Evolutionary conservation across 176 grass and related monocot species (phyloP).

Genomic region (Alopecurus myosuroides): DNA sequence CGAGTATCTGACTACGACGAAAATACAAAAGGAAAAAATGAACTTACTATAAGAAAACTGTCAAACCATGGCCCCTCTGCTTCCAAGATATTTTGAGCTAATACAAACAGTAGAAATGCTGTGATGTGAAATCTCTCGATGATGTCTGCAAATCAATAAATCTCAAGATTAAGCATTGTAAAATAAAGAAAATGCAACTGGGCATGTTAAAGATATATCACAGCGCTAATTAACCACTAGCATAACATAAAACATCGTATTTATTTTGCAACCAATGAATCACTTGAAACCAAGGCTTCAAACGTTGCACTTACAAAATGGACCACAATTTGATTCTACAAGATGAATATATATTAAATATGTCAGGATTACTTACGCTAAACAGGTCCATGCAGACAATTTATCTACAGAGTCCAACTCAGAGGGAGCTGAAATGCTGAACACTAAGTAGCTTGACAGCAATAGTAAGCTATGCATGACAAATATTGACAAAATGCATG

Average conservation of each 20-base stretch:
- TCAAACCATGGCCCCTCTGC: conserved; percentile 90
- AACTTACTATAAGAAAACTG: conserved; percentile 82
- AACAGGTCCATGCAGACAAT: neutral
- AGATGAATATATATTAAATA: conserved; percentile 16
- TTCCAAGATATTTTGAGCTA: conserved; percentile 99
- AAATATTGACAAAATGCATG: neutral
- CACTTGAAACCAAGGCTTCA: neutral
- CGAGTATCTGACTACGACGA: neutral
- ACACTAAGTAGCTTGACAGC: neutral
- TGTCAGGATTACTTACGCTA: neutral
- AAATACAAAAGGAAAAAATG: neutral
- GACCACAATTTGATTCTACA: neutral
- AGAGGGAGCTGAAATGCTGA: neutral
- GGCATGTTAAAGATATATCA: neutral
- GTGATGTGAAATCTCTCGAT: conserved; percentile 96
- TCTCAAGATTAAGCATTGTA: conserved; percentile 1
- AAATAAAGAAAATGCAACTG: neutral
- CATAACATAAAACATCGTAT: neutral
- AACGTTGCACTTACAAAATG: conserved; percentile 12
- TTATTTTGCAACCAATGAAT: conserved; percentile 7
- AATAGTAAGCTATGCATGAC: neutral
- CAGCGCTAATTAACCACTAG: neutral
- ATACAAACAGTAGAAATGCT: conserved; percentile 86
- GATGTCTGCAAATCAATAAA: conserved; percentile 62
- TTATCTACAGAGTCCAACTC: conserved; percentile 2